These are phyloP conservation scores for Diplodia sapinea DNA, from an alignment of 2,329 filamentous ascomycete species.

Conservation along the genomic window DNA sequence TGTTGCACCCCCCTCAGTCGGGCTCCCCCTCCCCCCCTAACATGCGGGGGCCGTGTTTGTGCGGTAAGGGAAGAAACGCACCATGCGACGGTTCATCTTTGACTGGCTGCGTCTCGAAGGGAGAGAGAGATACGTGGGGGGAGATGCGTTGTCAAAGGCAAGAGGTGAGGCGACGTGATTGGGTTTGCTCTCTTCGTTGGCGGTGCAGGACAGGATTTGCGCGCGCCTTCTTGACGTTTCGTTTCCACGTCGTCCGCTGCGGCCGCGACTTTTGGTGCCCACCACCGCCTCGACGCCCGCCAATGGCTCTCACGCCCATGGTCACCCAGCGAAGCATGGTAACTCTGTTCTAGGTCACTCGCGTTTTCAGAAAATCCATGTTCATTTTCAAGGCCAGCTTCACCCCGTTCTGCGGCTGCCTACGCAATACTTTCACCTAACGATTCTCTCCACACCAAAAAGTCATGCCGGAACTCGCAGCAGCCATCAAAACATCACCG, in stretches of 20 bases:
- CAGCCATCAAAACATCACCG: neutral
- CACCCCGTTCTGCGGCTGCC: neutral
- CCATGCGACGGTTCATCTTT: slow-evolving; percentile 31
- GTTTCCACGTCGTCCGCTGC: neutral
- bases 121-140: slow-evolving; percentile 5
- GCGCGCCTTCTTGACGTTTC: neutral
- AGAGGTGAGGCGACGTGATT: slow-evolving; percentile 4
- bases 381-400: neutral
- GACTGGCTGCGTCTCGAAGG: slow-evolving; percentile 6
- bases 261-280: slow-evolving; percentile 19
- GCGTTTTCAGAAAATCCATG: neutral
- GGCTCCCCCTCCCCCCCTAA: slow-evolving; percentile 1
- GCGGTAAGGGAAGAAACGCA: neutral
- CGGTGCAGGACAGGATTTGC: slow-evolving; percentile 16
- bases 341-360: neutral
- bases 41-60: neutral
- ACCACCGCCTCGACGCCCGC: neutral
- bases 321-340: neutral
- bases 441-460: neutral
- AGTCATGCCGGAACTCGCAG: neutral
- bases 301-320: neutral
- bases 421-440: neutral
- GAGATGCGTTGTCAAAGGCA: slow-evolving; percentile 5
- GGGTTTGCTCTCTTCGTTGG: neutral
- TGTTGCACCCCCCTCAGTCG: slow-evolving; percentile 2